Percentiles rank a stretch among this genome's conserved stretches.
phyloP scores from a whole-genome alignment of 139 green algal species.

The Micractinium conductrix region DNA sequence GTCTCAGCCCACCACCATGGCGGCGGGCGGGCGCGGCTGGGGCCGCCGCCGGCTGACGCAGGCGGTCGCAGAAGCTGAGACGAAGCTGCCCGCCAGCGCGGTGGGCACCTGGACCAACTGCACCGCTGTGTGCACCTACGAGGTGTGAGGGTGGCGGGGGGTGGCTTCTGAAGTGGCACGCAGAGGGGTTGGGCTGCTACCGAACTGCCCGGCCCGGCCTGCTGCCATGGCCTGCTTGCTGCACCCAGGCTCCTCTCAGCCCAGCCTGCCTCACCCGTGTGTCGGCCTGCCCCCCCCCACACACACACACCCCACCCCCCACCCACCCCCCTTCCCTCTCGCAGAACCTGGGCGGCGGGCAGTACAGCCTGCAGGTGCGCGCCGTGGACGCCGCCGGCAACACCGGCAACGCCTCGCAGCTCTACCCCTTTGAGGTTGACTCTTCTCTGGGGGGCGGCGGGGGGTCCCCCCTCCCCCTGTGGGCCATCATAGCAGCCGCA shows the following conservation, averaged over 20 bases:
- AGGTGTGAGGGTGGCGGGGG: neutral
- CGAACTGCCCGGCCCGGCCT: neutral
- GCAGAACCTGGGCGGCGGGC: slow-evolving; percentile 28
- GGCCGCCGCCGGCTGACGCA: neutral
- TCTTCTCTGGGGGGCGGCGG: too few relatives aligned
- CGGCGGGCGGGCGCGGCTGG: neutral
- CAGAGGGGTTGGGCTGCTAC: neutral
- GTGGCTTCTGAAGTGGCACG: too few relatives aligned
- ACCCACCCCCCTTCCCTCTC: too few relatives aligned
- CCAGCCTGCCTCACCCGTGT: neutral
- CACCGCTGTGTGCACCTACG: slow-evolving; percentile 25
- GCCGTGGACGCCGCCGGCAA: slow-evolving; percentile 57
- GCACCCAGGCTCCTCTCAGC: neutral
- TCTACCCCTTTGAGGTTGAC: slow-evolving; percentile 45
- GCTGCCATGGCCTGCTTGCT: neutral
- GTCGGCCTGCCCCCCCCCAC: neutral
- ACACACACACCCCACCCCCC: too few relatives aligned
- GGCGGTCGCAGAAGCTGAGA: neutral
- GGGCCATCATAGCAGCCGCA: slow-evolving; percentile 38
- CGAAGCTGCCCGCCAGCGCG: slow-evolving; percentile 2
- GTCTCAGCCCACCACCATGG: neutral
- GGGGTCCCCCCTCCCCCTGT: slow-evolving; percentile 27
- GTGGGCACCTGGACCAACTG: slow-evolving; percentile 44
- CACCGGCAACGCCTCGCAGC: slow-evolving; percentile 18
- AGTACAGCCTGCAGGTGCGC: slow-evolving; percentile 39